Conservation (phyloP, 441 rosid species). For the Hura crepitans region DNA sequence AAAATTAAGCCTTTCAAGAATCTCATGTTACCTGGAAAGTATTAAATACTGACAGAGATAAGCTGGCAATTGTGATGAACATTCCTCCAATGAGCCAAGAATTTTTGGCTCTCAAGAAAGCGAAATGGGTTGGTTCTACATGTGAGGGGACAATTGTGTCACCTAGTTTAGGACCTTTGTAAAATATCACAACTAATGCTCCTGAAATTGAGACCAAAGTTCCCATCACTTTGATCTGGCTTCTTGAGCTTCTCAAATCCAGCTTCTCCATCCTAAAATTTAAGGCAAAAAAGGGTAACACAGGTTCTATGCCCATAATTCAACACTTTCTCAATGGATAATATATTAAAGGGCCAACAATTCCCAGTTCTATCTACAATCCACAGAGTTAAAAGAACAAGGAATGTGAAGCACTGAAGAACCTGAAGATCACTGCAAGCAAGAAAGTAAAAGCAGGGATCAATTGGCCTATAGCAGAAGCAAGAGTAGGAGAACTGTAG, state of each 20-base stretch:
- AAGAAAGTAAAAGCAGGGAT: conserved; percentile 42
- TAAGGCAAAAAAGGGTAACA: neutral
- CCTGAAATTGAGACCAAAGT: conserved; percentile 40
- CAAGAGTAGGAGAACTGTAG: conserved; percentile 44
- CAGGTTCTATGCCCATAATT: neutral
- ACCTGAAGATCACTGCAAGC: conserved; percentile 47
- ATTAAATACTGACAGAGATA: no score
- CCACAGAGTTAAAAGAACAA: neutral
- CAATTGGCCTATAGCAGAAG: conserved; percentile 34
- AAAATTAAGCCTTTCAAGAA: neutral
- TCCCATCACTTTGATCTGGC: conserved; percentile 40
- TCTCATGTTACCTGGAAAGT: no score
- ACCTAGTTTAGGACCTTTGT: conserved; percentile 39
- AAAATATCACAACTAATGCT: conserved; percentile 36
- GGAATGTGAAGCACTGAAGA: conserved; percentile 1
- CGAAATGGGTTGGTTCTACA: conserved; percentile 14
- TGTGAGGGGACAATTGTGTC: conserved; percentile 1
- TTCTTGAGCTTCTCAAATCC: conserved; percentile 33
- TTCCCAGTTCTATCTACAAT: neutral
- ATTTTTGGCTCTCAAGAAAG: conserved; percentile 14
- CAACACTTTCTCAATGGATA: neutral
- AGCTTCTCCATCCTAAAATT: conserved; percentile 44
- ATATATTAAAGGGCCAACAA: neutral
- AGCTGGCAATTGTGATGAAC: conserved; percentile 23
- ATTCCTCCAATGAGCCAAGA: conserved; percentile 47